phyloP scores from a whole-genome alignment of 2,329 filamentous ascomycete genomes.

The Pochonia chlamydosporia region DNA sequence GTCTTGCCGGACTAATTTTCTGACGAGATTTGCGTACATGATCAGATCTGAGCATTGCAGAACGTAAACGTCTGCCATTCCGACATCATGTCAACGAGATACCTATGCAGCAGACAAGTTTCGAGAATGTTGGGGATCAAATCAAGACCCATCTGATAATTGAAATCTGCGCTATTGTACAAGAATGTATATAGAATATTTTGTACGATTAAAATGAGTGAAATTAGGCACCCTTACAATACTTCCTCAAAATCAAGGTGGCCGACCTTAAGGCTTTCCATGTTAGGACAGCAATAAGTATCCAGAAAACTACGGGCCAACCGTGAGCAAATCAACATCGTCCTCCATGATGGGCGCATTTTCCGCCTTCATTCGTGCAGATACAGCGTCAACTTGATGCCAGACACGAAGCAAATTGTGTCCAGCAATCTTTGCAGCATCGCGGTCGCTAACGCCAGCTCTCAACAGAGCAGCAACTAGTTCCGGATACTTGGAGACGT shows the following conservation, averaged over 20 bases:
- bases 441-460: slow-evolving; percentile 66
- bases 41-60: no score
- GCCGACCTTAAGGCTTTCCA: background rate
- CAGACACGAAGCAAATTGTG: slow-evolving; percentile 81
- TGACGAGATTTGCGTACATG: no score
- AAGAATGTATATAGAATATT: slow-evolving; percentile 23
- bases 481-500: slow-evolving; percentile 77
- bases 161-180: slow-evolving; percentile 14
- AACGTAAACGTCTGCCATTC: slow-evolving; percentile 13
- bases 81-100: background rate
- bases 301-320: background rate
- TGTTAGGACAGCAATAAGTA: no score
- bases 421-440: slow-evolving; percentile 71
- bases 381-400: slow-evolving; percentile 70
- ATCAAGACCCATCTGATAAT: background rate
- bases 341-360: slow-evolving; percentile 51
- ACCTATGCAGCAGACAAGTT: background rate
- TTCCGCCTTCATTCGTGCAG: slow-evolving; percentile 55
- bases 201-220: slow-evolving; percentile 20
- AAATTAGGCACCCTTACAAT: background rate
- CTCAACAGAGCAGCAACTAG: slow-evolving; percentile 69
- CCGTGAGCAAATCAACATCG: background rate
- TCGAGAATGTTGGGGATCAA: background rate
- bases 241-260: no score
- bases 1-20: no score